These are phyloP conservation scores for Pseudogymnoascus destructans DNA, from an alignment of 2,329 filamentous ascomycete species.

Conservation along the genomic window DNA sequence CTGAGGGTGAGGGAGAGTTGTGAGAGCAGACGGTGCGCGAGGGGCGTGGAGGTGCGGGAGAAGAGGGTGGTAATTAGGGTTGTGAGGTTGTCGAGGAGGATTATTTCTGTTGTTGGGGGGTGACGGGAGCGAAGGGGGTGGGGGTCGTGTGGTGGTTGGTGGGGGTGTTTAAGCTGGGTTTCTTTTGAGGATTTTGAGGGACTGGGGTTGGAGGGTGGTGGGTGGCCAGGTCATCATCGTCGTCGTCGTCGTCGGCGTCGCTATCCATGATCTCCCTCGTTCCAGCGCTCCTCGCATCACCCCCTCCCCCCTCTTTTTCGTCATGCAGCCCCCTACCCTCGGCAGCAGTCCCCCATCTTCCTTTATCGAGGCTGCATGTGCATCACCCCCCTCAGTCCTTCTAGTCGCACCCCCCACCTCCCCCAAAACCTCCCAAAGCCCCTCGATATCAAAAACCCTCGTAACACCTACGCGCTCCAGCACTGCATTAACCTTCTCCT, in stretches of 20 bases:
- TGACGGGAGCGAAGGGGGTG: not conserved
- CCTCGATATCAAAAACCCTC: constrained; percentile 45
- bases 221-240: constrained; percentile 10
- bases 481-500: constrained; percentile 11
- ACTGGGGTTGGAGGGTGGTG: not conserved
- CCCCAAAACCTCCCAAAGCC: constrained; percentile 41
- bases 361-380: not conserved
- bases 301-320: not conserved
- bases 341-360: not conserved
- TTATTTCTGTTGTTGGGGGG: constrained; percentile 27
- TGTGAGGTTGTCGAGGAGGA: constrained; percentile 44
- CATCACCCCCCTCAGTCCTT: not conserved
- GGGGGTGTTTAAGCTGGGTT: not conserved
- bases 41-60: constrained; percentile 28
- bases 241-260: constrained; percentile 32
- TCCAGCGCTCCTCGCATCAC: not conserved
- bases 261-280: constrained; percentile 29
- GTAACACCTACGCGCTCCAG: constrained; percentile 41
- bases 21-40: constrained; percentile 37
- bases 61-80: constrained; percentile 40
- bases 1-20: constrained; percentile 36
- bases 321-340: not conserved
- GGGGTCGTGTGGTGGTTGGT: not conserved
- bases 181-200: not conserved
- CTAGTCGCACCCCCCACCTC: constrained; percentile 30